Evolutionary conservation across 306 rosid species (phyloP), one percentile per base, ranked within the genome.

Genomic region (Malus sieversii): DNA sequence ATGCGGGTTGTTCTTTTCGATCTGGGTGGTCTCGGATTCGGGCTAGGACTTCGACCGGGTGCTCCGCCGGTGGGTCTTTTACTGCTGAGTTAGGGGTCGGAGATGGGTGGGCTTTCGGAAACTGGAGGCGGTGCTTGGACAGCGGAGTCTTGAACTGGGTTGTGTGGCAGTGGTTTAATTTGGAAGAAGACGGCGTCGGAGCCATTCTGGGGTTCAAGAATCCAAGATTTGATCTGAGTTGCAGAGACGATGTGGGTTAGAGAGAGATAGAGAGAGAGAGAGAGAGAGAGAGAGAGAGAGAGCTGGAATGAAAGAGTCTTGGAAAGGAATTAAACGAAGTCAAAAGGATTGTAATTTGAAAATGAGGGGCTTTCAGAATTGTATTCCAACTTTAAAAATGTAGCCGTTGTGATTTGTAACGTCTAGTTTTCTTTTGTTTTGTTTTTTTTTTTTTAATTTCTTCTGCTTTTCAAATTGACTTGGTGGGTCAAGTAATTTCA

Each of bases 11-110:
- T 68, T 96, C 99, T 82, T 92, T 96, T 27, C 90, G 77, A 70
- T 96, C 97, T 0, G 90, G 97, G 82, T 86, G 76, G 77, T 96
- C 99, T 12, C 99, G 96, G 70, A 96, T 96, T 70, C 99, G 91
- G 55, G 96, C 96, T 23, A 96, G 70, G 2, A 90, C 99, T 71
- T 96, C 99, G 55, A 92, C 89, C 0, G 99, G 99, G 82, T 96
- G 98, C 62, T 90, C 99, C 0, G 89, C 74, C 1, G 92, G 88
- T 55, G 82, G 20, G n/a, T 87, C 96, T 77, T 71, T 85, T 29
- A 63, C 57, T 13, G 82, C 82, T 42, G 83, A 75, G 68, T 87
- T 84, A 2, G 96, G 96, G 64, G 84, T 87, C 15, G 93, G 91
- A 59, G 90, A 79, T 45, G 90, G 87, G 68, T 87, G 83, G 6